Evolutionary conservation across 2,329 filamentous ascomycete genomes (phyloP).

Genomic region (Tolypocladium tundrense): DNA sequence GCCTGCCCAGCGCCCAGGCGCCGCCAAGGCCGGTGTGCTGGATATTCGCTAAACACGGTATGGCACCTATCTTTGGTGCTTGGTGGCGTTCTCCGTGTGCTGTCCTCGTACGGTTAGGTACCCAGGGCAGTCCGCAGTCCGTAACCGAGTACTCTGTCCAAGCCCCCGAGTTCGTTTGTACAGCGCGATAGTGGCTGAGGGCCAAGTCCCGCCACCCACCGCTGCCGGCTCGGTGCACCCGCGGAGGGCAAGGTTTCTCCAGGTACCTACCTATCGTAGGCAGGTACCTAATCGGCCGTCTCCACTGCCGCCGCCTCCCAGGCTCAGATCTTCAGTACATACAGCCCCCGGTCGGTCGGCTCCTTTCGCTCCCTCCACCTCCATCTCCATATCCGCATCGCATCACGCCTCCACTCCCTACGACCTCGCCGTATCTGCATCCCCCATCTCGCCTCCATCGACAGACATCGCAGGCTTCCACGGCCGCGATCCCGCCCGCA

Average conservation of each 20-base stretch:
- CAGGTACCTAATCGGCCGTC: background rate
- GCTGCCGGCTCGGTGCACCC: too few relatives aligned
- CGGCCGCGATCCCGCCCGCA: constrained; percentile 1
- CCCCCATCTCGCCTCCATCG: background rate
- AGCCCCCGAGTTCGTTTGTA: too few relatives aligned
- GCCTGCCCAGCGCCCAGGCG: background rate
- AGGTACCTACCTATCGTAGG: background rate
- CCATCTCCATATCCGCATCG: background rate
- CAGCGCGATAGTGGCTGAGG: too few relatives aligned
- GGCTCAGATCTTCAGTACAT: background rate
- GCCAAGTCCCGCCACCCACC: too few relatives aligned
- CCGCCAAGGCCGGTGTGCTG: background rate
- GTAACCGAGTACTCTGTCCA: too few relatives aligned
- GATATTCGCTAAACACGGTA: background rate
- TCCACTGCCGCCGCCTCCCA: background rate
- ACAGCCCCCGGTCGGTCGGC: background rate
- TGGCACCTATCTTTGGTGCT: background rate
- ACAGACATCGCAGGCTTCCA: background rate
- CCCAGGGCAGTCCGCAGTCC: background rate
- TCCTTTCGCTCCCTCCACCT: background rate
- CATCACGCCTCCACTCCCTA: background rate
- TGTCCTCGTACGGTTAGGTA: too few relatives aligned
- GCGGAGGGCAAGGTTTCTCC: background rate
- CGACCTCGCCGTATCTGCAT: background rate
- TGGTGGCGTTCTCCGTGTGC: background rate